Percentiles rank a stretch among this genome's conserved stretches.
phyloP scores from a whole-genome alignment of 306 rosid species.

The Malus orientalis region DNA sequence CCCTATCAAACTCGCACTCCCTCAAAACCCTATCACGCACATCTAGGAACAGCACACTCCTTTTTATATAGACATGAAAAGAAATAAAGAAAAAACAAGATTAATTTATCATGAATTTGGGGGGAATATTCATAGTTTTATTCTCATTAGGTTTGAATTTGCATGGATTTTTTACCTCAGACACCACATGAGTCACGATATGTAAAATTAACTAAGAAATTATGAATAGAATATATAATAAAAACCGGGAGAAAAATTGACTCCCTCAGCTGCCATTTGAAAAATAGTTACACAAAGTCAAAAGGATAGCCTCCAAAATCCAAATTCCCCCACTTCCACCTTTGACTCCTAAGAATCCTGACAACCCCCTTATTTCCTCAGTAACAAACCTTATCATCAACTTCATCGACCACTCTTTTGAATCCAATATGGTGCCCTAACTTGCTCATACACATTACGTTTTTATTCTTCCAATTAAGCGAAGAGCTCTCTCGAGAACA shows the following conservation, averaged over 20 bases:
- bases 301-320: neutral
- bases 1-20: too few relatives aligned
- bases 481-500: neutral
- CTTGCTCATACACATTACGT: neutral
- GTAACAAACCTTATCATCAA: slow-evolving; percentile 21
- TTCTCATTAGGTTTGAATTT: too few relatives aligned
- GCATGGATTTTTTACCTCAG: too few relatives aligned
- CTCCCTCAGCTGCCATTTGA: neutral
- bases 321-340: slow-evolving; percentile 28
- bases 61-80: too few relatives aligned
- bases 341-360: slow-evolving; percentile 32
- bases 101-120: too few relatives aligned
- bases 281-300: neutral
- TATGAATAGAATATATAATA: neutral
- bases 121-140: too few relatives aligned
- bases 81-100: too few relatives aligned
- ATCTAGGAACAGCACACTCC: too few relatives aligned
- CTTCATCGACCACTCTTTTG: slow-evolving; percentile 16
- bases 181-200: too few relatives aligned
- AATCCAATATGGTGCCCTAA: slow-evolving; percentile 14
- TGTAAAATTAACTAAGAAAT: too few relatives aligned
- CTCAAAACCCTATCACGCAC: too few relatives aligned
- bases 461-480: neutral
- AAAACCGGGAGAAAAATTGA: neutral
- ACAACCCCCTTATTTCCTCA: slow-evolving; percentile 9